These are phyloP conservation scores for Quercus cerris DNA, from an alignment of 306 rosid genomes.

Conservation along the genomic window DNA sequence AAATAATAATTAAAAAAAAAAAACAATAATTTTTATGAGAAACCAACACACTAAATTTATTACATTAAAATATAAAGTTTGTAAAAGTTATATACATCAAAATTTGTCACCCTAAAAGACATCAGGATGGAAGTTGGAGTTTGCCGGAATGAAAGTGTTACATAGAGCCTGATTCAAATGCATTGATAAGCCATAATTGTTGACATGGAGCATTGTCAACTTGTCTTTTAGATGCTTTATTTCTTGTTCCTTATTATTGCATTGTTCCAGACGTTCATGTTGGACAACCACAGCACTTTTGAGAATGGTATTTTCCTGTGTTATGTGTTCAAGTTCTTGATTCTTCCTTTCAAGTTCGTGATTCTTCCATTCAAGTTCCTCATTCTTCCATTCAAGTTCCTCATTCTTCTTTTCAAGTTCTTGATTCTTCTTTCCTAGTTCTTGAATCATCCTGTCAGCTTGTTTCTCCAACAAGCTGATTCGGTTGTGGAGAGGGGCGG, in stretches of 20 bases:
- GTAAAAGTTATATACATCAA: too few species aligned
- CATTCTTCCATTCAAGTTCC: too few species aligned
- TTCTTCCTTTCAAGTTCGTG: too few species aligned
- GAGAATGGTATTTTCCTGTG: constrained; percentile 63
- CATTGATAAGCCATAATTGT: constrained; percentile 83
- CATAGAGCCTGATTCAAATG: constrained; percentile 86
- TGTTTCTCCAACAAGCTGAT: constrained; percentile 64
- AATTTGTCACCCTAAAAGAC: constrained; percentile 32
- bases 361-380: too few species aligned
- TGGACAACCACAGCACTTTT: constrained; percentile 72
- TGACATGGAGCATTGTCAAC: constrained; percentile 74
- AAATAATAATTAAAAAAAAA: too few species aligned
- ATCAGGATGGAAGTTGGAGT: constrained; percentile 55
- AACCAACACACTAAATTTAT: too few species aligned
- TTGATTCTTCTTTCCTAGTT: too few species aligned
- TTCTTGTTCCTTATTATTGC: constrained; percentile 57
- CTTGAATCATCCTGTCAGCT: constrained; percentile 35
- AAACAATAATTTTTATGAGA: too few species aligned
- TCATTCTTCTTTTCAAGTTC: too few species aligned
- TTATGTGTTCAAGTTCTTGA: too few species aligned
- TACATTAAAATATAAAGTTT: too few species aligned
- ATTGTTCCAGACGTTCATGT: constrained; percentile 43
- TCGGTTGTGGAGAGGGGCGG: constrained; percentile 62
- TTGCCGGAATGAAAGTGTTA: constrained; percentile 65
- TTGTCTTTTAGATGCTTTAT: constrained; percentile 74